Percentiles rank a stretch among this genome's conserved stretches.
Evolutionary conservation across 75 land plant species (phyloP).

Genomic region (Larix kaempferi): DNA sequence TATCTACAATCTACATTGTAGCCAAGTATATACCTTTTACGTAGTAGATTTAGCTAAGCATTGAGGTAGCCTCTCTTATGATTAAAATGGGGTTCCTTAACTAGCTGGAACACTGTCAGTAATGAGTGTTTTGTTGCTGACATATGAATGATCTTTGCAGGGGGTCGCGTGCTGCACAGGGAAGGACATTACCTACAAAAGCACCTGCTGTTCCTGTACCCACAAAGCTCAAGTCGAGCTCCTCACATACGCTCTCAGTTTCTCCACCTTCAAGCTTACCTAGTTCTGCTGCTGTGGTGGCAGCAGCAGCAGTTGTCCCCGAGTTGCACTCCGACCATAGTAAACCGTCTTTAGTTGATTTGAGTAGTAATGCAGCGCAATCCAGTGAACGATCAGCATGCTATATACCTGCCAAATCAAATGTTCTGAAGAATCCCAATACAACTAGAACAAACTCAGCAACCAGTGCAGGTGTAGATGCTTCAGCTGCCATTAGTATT

Average conservation of each 20-base stretch:
- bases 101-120: neutral
- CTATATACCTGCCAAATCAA: neutral
- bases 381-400: neutral
- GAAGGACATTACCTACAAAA: slow-evolving; percentile 18
- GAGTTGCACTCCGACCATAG: neutral
- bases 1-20: neutral
- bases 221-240: neutral
- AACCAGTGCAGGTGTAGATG: neutral
- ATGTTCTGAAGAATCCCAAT: neutral
- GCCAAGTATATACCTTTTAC: neutral
- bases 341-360: neutral
- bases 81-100: neutral
- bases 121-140: neutral
- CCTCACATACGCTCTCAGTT: slow-evolving; percentile 1
- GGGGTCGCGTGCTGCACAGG: slow-evolving; percentile 41
- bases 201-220: neutral
- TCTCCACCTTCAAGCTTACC: slow-evolving; percentile 7
- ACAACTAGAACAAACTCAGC: neutral
- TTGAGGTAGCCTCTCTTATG: neutral
- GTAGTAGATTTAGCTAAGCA: neutral
- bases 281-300: neutral
- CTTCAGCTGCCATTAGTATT: neutral
- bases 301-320: slow-evolving; percentile 2
- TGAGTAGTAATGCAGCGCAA: neutral
- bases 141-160: slow-evolving; percentile 14